These are phyloP conservation scores for Colletotrichum endophyticum DNA, from an alignment of 2,329 filamentous ascomycete species.

Conservation along the genomic window DNA sequence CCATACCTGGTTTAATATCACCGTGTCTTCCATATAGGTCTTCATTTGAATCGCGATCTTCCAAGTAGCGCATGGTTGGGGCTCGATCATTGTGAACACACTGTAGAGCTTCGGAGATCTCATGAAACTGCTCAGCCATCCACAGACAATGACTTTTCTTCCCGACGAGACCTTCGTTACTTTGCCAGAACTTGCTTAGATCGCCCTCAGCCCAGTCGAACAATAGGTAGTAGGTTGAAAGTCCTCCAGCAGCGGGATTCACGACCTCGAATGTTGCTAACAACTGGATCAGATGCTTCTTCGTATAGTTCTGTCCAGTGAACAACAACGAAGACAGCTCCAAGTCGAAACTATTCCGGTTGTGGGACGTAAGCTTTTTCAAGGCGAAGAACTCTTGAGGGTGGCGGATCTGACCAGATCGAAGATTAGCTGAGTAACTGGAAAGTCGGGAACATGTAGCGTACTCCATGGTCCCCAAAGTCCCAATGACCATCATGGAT, in stretches of 20 bases:
- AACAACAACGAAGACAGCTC: neutral
- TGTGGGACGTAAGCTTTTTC: conserved; percentile 10
- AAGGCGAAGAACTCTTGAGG: conserved; percentile 1
- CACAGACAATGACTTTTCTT: neutral
- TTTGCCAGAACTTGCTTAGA: conserved; percentile 6
- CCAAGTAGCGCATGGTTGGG: neutral
- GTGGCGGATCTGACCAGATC: neutral
- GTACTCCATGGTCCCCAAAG: conserved; percentile 9
- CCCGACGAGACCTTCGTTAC: neutral
- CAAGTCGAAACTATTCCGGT: neutral
- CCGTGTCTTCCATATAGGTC: conserved; percentile 1
- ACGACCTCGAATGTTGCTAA: neutral
- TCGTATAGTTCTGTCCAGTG: neutral
- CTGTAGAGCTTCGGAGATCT: neutral
- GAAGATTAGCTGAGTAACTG: neutral
- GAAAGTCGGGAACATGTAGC: neutral
- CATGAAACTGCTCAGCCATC: conserved; percentile 9
- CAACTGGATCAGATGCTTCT: conserved; percentile 3
- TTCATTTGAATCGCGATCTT: neutral
- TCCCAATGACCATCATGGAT: conserved; percentile 1
- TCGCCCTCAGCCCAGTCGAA: conserved; percentile 12
- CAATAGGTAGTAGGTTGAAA: neutral
- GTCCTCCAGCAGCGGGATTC: neutral
- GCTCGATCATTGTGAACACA: neutral
- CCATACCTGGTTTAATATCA: conserved; percentile 4